Percentiles rank a stretch among this genome's conserved stretches.
phyloP scores from a whole-genome alignment of 176 grass and related monocot species.

The Oryza glaberrima region DNA sequence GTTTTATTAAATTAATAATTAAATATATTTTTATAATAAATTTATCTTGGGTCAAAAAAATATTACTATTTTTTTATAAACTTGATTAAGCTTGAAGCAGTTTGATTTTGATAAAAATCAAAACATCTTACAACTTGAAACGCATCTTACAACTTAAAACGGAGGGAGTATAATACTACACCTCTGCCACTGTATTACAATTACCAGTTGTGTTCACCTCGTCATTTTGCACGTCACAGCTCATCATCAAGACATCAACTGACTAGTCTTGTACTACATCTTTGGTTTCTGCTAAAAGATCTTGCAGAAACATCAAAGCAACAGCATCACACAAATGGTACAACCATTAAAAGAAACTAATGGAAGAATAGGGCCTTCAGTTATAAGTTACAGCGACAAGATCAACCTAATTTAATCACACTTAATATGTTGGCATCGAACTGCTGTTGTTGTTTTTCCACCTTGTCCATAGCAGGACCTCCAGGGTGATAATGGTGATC shows the following conservation, averaged over 20 bases:
- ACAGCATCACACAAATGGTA: neutral
- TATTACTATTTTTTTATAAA: no score
- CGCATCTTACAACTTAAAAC: no score
- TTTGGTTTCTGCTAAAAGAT: slow-evolving; percentile 17
- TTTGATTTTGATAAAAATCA: no score
- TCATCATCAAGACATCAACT: neutral
- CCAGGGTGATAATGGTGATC: slow-evolving; percentile 64
- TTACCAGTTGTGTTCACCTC: neutral
- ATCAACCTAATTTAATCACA: slow-evolving; percentile 18
- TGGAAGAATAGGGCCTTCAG: slow-evolving; percentile 7
- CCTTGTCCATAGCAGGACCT: slow-evolving; percentile 83
- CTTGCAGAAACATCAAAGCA: neutral
- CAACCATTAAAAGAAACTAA: neutral
- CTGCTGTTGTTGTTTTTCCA: slow-evolving; percentile 59
- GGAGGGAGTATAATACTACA: no score
- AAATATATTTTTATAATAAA: no score
- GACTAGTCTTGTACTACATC: slow-evolving; percentile 8
- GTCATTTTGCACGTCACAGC: neutral
- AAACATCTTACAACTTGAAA: no score
- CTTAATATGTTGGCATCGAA: slow-evolving; percentile 47
- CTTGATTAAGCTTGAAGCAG: no score
- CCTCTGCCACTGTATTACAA: neutral
- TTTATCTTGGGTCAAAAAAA: no score
- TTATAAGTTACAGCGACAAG: neutral
- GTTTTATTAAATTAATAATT: no score